phyloP scores from a whole-genome alignment of 176 grass and related monocot genomes.

The Cenchrus fungigraminus region DNA sequence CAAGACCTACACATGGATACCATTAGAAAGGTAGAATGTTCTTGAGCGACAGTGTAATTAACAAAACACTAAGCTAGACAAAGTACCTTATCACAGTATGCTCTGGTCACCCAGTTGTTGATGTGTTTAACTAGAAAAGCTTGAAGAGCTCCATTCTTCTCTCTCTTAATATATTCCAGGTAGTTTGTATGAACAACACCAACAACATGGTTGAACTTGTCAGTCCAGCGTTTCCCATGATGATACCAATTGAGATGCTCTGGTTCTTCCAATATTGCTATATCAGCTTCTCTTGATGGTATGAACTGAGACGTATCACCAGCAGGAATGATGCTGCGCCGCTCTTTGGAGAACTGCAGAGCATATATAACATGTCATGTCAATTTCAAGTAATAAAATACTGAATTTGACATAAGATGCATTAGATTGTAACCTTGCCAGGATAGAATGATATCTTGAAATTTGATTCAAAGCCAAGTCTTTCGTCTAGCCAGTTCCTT shows the following conservation, averaged over 20 bases:
- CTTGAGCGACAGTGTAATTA: not conserved
- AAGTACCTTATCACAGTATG: constrained; percentile 81
- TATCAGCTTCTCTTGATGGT: constrained; percentile 76
- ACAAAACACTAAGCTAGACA: constrained; percentile 1
- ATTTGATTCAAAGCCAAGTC: constrained; percentile 69
- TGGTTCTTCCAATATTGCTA: constrained; percentile 87
- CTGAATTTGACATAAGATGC: constrained; percentile 16
- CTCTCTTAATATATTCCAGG: constrained; percentile 90
- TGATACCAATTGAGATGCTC: constrained; percentile 97
- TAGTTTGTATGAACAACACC: constrained; percentile 95
- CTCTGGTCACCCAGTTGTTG: constrained; percentile 87
- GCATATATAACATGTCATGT: constrained; percentile 50
- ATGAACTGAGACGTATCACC: constrained; percentile 82
- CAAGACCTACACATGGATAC: constrained; percentile 51
- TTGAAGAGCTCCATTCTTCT: constrained; percentile 78
- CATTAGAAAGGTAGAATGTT: constrained; percentile 17
- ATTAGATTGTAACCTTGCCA: constrained; percentile 60
- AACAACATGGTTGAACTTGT: constrained; percentile 90
- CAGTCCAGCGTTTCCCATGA: constrained; percentile 87
- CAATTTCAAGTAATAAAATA: constrained; percentile 32
- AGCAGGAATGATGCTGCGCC: constrained; percentile 82
- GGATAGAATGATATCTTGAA: constrained; percentile 94
- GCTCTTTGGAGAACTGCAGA: constrained; percentile 82
- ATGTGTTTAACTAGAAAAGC: constrained; percentile 88
- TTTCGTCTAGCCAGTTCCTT: constrained; percentile 79